Evolutionary conservation across 768 basidiomycete species (phyloP).

Genomic region (Heimioporus sp.): DNA sequence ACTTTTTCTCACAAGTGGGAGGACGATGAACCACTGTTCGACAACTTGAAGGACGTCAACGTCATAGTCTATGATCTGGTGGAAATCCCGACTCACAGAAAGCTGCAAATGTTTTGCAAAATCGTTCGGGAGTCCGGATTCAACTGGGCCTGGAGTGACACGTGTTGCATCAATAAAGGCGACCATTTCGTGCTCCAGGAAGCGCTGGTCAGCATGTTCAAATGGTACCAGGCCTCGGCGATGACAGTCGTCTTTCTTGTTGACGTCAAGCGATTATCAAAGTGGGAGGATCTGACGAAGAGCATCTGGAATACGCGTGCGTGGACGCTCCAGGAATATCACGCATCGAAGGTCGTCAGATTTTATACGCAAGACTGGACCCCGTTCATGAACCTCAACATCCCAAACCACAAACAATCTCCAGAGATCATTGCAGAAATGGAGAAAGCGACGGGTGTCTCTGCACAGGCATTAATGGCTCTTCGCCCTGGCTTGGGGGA

Average conservation of each 20-base stretch:
- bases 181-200: no score
- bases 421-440: no score
- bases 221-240: no score
- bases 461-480: no score
- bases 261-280: not conserved
- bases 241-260: constrained; percentile 1
- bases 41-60: not conserved
- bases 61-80: constrained; percentile 9
- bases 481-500: no score
- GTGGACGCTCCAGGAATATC: constrained; percentile 12
- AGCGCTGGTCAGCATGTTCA: no score
- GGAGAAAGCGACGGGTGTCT: no score
- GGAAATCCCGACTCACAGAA: not conserved
- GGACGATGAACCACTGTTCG: constrained; percentile 10
- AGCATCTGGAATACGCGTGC: constrained; percentile 3
- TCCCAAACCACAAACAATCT: constrained; percentile 7
- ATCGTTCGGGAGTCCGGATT: no score
- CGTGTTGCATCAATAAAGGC: no score
- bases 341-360: constrained; percentile 6
- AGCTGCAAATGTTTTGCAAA: not conserved
- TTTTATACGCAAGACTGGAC: constrained; percentile 13
- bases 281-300: not conserved
- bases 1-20: no score
- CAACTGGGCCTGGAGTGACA: no score
- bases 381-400: constrained; percentile 2